Conservation (phyloP, 805 yeast species). For the Henningerozyma blattae region DNA sequence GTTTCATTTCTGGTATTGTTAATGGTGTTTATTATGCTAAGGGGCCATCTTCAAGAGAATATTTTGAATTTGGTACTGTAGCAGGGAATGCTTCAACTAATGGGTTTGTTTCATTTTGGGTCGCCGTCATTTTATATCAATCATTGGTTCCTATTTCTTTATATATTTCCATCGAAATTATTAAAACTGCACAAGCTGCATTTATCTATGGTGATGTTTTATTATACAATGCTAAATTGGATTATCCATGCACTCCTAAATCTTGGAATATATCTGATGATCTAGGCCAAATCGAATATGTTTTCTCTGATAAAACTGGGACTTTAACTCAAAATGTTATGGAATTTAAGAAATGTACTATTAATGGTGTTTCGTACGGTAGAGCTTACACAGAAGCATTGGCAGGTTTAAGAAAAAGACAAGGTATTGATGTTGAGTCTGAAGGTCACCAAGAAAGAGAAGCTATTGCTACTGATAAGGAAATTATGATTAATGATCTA, state of each 20-base stretch:
- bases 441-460: slow-evolving; percentile 42
- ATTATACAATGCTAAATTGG: slow-evolving; percentile 57
- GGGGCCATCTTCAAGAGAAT: slow-evolving; percentile 40
- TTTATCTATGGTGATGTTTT: slow-evolving; percentile 66
- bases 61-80: slow-evolving; percentile 57
- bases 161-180: slow-evolving; percentile 71
- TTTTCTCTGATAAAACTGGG: slow-evolving; percentile 78
- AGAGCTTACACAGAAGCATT: slow-evolving; percentile 75
- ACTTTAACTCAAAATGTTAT: slow-evolving; percentile 74
- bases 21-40: slow-evolving; percentile 54
- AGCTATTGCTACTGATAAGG: slow-evolving; percentile 45
- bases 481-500: slow-evolving; percentile 42
- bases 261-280: slow-evolving; percentile 82
- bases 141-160: slow-evolving; percentile 75
- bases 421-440: slow-evolving; percentile 61
- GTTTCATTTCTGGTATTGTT: slow-evolving; percentile 58
- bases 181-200: slow-evolving; percentile 71
- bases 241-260: slow-evolving; percentile 75
- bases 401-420: slow-evolving; percentile 66
- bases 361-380: slow-evolving; percentile 63
- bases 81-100: slow-evolving; percentile 54
- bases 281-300: slow-evolving; percentile 74
- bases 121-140: slow-evolving; percentile 64
- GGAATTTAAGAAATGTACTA: slow-evolving; percentile 77
- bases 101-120: slow-evolving; percentile 65